A percentile compares a stretch with the other conserved stretches of the same genome.
Conservation (phyloP, 305 asterid genomes). For the Solanum chacoense region DNA sequence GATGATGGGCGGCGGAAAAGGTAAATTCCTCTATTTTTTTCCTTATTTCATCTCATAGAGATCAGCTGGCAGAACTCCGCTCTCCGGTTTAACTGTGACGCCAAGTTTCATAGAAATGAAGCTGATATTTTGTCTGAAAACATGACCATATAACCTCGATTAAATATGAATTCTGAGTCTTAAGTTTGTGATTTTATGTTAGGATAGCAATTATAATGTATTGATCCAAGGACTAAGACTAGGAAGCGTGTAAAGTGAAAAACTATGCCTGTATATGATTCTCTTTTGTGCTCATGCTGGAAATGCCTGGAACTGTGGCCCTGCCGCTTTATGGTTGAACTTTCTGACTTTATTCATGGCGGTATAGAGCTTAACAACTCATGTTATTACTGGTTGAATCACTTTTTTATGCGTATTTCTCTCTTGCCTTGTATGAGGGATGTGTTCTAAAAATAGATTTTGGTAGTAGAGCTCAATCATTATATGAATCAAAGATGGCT, state of each 20-base stretch:
- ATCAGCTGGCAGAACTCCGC: neutral
- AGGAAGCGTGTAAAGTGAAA: neutral
- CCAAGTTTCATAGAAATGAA: neutral
- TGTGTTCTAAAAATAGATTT: neutral
- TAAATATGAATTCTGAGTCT: neutral
- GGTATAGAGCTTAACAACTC: neutral
- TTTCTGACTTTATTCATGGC: neutral
- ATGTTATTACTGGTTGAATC: neutral
- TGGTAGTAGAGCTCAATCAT: neutral
- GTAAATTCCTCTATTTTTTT: constrained; percentile 20
- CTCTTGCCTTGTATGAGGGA: neutral
- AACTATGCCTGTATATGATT: neutral
- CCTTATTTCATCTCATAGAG: neutral
- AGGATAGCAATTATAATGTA: neutral
- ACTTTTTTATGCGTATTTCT: neutral
- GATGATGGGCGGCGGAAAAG: constrained; percentile 79
- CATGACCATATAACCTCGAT: neutral
- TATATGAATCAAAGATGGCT: neutral
- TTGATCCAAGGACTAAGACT: neutral
- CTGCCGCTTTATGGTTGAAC: neutral
- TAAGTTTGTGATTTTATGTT: neutral
- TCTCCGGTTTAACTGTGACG: neutral
- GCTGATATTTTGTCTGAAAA: neutral
- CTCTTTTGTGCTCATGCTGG: neutral
- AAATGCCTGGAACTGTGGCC: neutral